Evolutionary conservation across 2,329 filamentous ascomycete species (phyloP), one percentile per base, ranked within the genome.

Genomic region (Cercospora nicotianae): DNA sequence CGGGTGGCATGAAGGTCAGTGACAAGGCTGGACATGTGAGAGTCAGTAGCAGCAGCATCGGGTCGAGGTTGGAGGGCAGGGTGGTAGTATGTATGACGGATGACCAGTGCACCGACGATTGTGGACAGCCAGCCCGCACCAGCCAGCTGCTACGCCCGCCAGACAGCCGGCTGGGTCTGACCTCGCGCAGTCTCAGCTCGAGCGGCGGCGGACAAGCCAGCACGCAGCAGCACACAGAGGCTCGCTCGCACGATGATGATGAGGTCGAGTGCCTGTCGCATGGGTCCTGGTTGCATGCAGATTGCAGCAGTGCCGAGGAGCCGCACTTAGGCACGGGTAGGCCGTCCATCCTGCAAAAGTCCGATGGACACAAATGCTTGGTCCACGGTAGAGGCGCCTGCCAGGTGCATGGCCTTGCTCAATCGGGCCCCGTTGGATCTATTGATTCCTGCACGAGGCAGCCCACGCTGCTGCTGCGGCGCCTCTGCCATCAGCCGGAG

Each of bases 241-340:
- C 45, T 39, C 36, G 36, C 36, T 39, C 36, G 36, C 36, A 7
- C 36, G 36, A 42, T n/a, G 45, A 64, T 62, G 67, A 71, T 69
- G 69, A 71, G 69, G 67, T 71, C 67, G 67, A 64, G 60, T 31
- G 39, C 36, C 16, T 42, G 36, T 42, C 36, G 36, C 36, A 42
- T 42, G 36, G 36, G 16, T 63, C 20, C 48, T 53, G 48, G 48
- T 26, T 20, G 61, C 61, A 57, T 51, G 64, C 31, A 66, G 42
- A 58, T 55, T 18, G 64, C 31, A 51, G 42, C 63, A 61, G 68
- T 65, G 69, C 69, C 69, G 69, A 67, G 67, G 20, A 68, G 65
- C 69, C 65, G 67, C 65, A 69, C 20, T 63, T 42, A 39, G 64
- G 42, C 60, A 48, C 59, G 64, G 64, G 55, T 63, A 42, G 51